Evolutionary conservation across 345 rosid genomes (phyloP), one percentile per base, ranked within the genome.

Genomic region (Excoecaria agallocha): DNA sequence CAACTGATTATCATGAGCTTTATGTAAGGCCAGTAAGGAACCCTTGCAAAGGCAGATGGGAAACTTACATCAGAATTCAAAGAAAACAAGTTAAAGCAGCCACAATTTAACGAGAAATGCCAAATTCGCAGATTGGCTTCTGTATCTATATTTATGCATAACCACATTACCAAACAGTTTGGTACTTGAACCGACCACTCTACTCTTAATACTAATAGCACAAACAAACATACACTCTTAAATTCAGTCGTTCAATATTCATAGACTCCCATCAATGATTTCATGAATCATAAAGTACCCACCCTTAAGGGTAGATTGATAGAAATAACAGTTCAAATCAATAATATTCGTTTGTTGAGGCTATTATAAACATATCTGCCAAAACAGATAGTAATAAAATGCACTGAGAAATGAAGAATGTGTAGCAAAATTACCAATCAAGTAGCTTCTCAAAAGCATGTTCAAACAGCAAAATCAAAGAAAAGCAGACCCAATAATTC

Each of bases 401-500:
- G 35, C 58, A 25, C 45, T 30, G 24, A 43, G 7, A 16, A 2
- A 66, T 4, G 20, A 2, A 66, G 54, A 62, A 60, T 13, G 51
- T 59, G 61, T 5, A 74, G 19, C 16, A 73, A 73, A 56, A 66
- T 75, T 78, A 81, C 86, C 86, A 78, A 37, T 70, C 13, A 46
- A 84, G 84, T 22, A 80, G 71, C 54, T 57, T 68, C 51, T 24
- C 19, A 67, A 76, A 71, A 59, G 83, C 68, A 72, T 74, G 58
- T 63, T 84, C 81, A n/a, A 81, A 74, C 8, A 84, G 78, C 39
- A 77, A 72, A 65, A 81, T 65, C 58, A 78, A n/a, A 2, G 87
- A 81, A 65, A 84, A 77, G 54, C 76, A 45, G 41, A 84, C 61
- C 83, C 87, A 84, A 60, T 84, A 79, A 24, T 78, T 46, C 12